A percentile compares a stretch with the other conserved stretches of the same genome.
These are phyloP conservation scores for Aspergillus sp. DNA, from an alignment of 2,329 filamentous ascomycete species.

Conservation along the genomic window DNA sequence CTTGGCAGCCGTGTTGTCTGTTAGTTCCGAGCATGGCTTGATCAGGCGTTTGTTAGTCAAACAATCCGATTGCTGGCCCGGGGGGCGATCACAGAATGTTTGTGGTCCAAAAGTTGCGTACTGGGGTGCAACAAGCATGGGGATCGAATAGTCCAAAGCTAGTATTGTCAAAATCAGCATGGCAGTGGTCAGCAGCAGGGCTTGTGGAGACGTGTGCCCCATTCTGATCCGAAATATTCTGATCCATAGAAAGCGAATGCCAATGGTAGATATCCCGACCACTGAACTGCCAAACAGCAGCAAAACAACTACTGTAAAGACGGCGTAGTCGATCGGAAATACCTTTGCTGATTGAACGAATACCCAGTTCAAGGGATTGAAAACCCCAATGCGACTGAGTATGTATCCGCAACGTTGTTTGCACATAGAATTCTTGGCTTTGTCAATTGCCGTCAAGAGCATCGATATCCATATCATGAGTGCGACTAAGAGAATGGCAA, in stretches of 20 bases:
- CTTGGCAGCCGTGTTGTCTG: constrained; percentile 68
- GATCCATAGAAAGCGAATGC: constrained; percentile 96
- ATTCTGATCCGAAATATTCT: constrained; percentile 87
- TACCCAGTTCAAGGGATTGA: constrained; percentile 92
- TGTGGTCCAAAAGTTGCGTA: constrained; percentile 94
- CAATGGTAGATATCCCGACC: constrained; percentile 79
- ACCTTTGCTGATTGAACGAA: constrained; percentile 77
- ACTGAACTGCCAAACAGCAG: constrained; percentile 89
- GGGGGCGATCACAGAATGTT: constrained; percentile 80
- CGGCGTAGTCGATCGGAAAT: constrained; percentile 88
- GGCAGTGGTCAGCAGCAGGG: constrained; percentile 84
- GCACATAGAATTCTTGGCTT: constrained; percentile 92
- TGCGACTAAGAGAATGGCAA: constrained; percentile 72
- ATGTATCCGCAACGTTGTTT: constrained; percentile 90
- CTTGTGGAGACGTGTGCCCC: constrained; percentile 87
- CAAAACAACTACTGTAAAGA: constrained; percentile 81
- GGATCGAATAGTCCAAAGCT: constrained; percentile 88
- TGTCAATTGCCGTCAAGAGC: constrained; percentile 94
- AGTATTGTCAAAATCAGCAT: constrained; percentile 87
- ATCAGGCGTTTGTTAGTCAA: constrained; percentile 66
- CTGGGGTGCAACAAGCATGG: constrained; percentile 92
- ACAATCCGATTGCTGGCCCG: constrained; percentile 72
- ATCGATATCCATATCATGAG: constrained; percentile 84
- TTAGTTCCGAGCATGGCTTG: constrained; percentile 76
- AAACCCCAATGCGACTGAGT: constrained; percentile 81